Evolutionary conservation across 768 basidiomycete species (phyloP).

Genomic region (Boletales sp.): DNA sequence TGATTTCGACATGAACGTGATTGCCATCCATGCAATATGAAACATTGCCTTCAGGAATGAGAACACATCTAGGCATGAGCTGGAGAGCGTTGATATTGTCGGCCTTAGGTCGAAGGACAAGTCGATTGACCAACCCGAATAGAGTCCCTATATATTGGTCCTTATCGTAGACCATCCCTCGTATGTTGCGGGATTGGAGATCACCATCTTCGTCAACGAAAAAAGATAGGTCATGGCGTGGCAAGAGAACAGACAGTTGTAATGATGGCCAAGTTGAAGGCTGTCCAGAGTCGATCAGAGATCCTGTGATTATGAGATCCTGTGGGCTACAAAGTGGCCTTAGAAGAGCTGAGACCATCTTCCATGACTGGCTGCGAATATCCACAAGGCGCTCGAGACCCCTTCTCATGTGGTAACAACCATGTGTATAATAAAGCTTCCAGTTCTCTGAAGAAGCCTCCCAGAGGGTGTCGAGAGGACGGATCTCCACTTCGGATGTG

Average conservation of each 20-base stretch:
- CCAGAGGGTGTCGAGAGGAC: conserved; percentile 12
- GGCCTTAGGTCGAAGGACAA: too few species aligned
- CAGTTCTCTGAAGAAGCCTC: conserved; percentile 18
- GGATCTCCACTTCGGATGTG: background rate
- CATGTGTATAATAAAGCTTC: conserved; percentile 9
- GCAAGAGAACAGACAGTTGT: too few species aligned
- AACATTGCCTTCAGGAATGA: conserved; percentile 9
- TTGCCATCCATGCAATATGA: background rate
- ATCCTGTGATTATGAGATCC: background rate
- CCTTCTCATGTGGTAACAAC: background rate
- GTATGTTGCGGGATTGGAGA: too few species aligned
- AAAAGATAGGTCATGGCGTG: too few species aligned
- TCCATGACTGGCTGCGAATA: conserved; percentile 12
- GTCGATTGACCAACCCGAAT: too few species aligned
- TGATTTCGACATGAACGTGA: conserved; percentile 6
- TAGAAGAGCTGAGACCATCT: background rate
- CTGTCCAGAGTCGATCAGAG: background rate
- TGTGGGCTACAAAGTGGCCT: background rate
- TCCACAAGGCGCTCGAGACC: conserved; percentile 16
- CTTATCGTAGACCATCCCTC: too few species aligned
- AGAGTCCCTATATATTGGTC: too few species aligned
- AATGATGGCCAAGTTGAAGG: background rate
- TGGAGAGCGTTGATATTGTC: background rate
- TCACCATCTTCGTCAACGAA: too few species aligned
- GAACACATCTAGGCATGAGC: conserved; percentile 3